A percentile compares a stretch with the other conserved stretches of the same genome.
These are phyloP conservation scores for Aspergillus sp. DNA, from an alignment of 2,329 filamentous ascomycete genomes.

Conservation along the genomic window DNA sequence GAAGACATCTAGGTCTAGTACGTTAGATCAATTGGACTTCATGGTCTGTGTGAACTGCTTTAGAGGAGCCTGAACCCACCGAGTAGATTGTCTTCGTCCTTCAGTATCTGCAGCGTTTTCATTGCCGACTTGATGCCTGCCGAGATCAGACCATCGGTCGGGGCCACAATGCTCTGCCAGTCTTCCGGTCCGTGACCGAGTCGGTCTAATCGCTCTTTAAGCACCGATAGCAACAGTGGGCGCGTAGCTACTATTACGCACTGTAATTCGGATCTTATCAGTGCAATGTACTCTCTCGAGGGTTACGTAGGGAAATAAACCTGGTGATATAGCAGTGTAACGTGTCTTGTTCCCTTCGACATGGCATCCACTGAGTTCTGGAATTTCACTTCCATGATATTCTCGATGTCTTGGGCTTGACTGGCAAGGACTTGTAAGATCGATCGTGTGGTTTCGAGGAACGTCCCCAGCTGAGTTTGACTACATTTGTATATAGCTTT, in stretches of 20 bases:
- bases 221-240: conserved; percentile 41
- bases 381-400: conserved; percentile 38
- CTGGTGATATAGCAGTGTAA: conserved; percentile 45
- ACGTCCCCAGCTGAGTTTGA: conserved; percentile 36
- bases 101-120: conserved; percentile 45
- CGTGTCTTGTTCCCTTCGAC: conserved; percentile 41
- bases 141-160: conserved; percentile 40
- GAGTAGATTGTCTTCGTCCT: conserved; percentile 38
- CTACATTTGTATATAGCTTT: conserved; percentile 41
- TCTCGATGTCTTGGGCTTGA: conserved; percentile 45
- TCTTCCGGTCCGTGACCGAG: conserved; percentile 30
- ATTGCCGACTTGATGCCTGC: conserved; percentile 47
- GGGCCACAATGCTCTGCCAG: conserved; percentile 36
- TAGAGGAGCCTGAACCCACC: conserved; percentile 28
- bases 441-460: conserved; percentile 40
- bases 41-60: not conserved
- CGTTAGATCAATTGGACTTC: not conserved
- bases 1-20: conserved; percentile 32
- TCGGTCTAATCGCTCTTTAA: conserved; percentile 41
- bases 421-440: conserved; percentile 42
- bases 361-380: conserved; percentile 40
- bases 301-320: conserved; percentile 21
- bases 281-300: no score
- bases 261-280: not conserved
- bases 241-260: conserved; percentile 46